Percentiles rank a stretch among this genome's conserved stretches.
These are phyloP conservation scores for Rhynchospora breviuscula DNA, from an alignment of 176 grass and related monocot species.

Conservation along the genomic window DNA sequence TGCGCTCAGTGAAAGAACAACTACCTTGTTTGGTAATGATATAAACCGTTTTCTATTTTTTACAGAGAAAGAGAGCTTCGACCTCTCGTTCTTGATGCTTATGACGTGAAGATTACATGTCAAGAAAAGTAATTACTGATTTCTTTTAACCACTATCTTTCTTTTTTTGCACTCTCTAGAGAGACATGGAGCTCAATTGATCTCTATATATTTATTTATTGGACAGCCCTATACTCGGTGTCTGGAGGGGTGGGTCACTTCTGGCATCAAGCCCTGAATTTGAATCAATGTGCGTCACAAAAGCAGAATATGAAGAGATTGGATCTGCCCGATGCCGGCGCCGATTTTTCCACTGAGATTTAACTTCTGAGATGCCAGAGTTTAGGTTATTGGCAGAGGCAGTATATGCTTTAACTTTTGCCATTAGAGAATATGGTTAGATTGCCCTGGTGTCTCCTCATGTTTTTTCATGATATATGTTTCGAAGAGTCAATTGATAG, in stretches of 20 bases:
- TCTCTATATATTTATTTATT: not conserved
- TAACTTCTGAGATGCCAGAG: not conserved
- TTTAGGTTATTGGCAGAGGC: not conserved
- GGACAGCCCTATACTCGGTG: conserved; percentile 66
- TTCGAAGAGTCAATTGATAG: not conserved
- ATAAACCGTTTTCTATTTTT: conserved; percentile 10
- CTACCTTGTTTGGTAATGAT: not conserved
- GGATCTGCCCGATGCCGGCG: conserved; percentile 66
- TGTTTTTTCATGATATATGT: not conserved
- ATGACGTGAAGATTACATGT: conserved; percentile 68
- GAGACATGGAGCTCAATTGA: not conserved
- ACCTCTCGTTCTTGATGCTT: conserved; percentile 67
- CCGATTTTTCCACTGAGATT: conserved; percentile 77
- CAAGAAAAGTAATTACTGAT: conserved; percentile 58
- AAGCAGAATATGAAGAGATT: conserved; percentile 90
- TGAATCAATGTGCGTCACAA: conserved; percentile 68
- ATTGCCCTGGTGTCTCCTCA: not conserved
- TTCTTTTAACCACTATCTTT: not conserved
- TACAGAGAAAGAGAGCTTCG: conserved; percentile 77
- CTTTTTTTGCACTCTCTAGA: no score
- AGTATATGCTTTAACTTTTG: not conserved
- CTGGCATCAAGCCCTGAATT: conserved; percentile 78
- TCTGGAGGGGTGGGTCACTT: conserved; percentile 85
- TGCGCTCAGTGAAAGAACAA: not conserved
- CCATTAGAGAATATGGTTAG: not conserved